Conservation (phyloP, 140 eudicot genomes). For the Oenanthe javanica region DNA sequence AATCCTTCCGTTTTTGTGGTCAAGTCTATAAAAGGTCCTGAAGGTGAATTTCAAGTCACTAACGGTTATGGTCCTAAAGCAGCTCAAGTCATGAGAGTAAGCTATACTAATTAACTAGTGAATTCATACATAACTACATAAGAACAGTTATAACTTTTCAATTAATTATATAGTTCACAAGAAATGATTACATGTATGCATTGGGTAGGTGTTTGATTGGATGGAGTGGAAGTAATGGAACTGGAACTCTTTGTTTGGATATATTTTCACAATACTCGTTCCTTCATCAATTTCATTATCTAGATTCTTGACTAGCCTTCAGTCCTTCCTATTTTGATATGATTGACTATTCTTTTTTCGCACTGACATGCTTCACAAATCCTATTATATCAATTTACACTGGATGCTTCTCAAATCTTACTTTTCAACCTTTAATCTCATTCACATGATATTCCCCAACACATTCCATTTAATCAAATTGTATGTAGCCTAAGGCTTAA, state of each 20-base stretch:
- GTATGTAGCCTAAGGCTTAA: background rate
- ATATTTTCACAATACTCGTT: no score
- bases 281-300: no score
- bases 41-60: slow-evolving; percentile 71
- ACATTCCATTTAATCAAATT: background rate
- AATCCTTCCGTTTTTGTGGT: slow-evolving; percentile 61
- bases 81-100: slow-evolving; percentile 57
- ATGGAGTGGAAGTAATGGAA: background rate
- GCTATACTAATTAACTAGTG: background rate
- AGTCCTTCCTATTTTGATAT: no score
- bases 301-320: no score
- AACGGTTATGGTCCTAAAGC: slow-evolving; percentile 62
- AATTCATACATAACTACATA: background rate
- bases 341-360: background rate
- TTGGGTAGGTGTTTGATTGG: background rate
- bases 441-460: background rate
- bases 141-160: background rate
- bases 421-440: background rate
- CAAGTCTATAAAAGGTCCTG: slow-evolving; percentile 14
- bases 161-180: no score
- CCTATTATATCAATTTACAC: background rate
- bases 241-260: no score
- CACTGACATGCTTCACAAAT: background rate
- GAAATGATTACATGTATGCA: background rate
- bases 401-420: background rate